These are phyloP conservation scores for Arachnomyces sp. DNA, from an alignment of 2,329 filamentous ascomycete species.

Conservation along the genomic window DNA sequence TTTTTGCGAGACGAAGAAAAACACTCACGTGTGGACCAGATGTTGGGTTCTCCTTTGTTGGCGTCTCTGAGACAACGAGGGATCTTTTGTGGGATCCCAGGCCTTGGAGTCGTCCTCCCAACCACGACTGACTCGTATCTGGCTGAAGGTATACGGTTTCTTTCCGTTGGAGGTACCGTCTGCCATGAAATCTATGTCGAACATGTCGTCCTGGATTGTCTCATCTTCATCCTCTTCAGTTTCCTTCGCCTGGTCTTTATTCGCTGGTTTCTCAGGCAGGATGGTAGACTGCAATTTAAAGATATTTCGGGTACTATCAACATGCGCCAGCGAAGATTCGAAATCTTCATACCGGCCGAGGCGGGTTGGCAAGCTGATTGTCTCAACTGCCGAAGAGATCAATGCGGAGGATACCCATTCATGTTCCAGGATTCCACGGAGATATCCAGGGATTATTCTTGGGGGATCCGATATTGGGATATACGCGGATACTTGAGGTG, in stretches of 20 bases:
- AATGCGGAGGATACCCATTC: conserved; percentile 75
- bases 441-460: conserved; percentile 45
- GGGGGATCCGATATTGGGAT: conserved; percentile 64
- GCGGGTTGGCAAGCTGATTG: conserved; percentile 66
- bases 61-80: conserved; percentile 22
- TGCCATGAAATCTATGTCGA: conserved; percentile 33
- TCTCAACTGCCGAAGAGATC: conserved; percentile 68
- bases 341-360: conserved; percentile 29
- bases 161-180: conserved; percentile 15
- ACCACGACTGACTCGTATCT: conserved; percentile 27
- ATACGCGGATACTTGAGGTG: conserved; percentile 64
- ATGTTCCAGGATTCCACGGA: conserved; percentile 55
- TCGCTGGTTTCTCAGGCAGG: conserved; percentile 19
- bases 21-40: conserved; percentile 25
- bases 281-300: conserved; percentile 65
- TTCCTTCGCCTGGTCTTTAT: conserved; percentile 2
- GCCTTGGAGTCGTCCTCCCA: conserved; percentile 13
- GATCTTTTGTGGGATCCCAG: conserved; percentile 13
- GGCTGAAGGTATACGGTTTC: conserved; percentile 27
- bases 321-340: conserved; percentile 43
- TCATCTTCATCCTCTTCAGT: background rate
- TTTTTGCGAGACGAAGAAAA: no score
- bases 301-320: conserved; percentile 66
- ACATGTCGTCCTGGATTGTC: conserved; percentile 8
- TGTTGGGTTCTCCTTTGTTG: conserved; percentile 26